Evolutionary conservation across 2,329 filamentous ascomycete species (phyloP), one percentile per base, ranked within the genome.

Genomic region (Chaetomiaceae sp.): DNA sequence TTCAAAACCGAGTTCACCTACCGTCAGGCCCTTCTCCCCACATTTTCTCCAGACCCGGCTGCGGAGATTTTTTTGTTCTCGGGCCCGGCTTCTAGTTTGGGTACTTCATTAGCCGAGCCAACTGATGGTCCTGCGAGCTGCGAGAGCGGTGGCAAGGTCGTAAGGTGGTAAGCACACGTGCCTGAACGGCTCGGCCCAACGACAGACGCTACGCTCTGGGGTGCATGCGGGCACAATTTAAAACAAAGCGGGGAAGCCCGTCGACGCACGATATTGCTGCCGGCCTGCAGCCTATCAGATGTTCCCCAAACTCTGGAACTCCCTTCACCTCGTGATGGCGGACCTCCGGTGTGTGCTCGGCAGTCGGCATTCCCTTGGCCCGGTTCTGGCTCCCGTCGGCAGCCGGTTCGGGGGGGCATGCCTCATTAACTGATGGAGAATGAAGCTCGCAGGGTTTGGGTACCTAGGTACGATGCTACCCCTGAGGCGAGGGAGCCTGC

Each of bases 31-130:
- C 15, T 24, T 27, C 38, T n/a, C 49, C 41, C 52, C 52, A 55
- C 48, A 53, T 34, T 53, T 56, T 34, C 52, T 48, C 50, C 52
- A 45, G 48, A 50, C 36, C 43, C 36, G 37, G 32, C 10, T 49
- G 50, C 48, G 50, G 52, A 53, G 50, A 47, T 43, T 55, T 47
- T 22, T 39, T 33, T 43, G 29, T 14, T n/a, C 7, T 32, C 15
- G 29, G 29, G 14, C 3, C n/a, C n/a, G 10, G 14, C 12, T n/a
- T n/a, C 11, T 12, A n/a, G 29, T 11, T 6, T 40, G 46, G 24
- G 37, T 14, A 20, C 19, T 38, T 20, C 45, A 51, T 54, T 54
- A 54, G 52, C 52, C 52, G 52, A 38, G 27, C n/a, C n/a, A n/a
- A n/a, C n/a, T n/a, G n/a, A n/a, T n/a, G n/a, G n/a, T n/a, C n/a